A percentile compares a stretch with the other conserved stretches of the same genome.
phyloP scores from a whole-genome alignment of 2,329 filamentous ascomycete genomes.

The Fusarium sp. region DNA sequence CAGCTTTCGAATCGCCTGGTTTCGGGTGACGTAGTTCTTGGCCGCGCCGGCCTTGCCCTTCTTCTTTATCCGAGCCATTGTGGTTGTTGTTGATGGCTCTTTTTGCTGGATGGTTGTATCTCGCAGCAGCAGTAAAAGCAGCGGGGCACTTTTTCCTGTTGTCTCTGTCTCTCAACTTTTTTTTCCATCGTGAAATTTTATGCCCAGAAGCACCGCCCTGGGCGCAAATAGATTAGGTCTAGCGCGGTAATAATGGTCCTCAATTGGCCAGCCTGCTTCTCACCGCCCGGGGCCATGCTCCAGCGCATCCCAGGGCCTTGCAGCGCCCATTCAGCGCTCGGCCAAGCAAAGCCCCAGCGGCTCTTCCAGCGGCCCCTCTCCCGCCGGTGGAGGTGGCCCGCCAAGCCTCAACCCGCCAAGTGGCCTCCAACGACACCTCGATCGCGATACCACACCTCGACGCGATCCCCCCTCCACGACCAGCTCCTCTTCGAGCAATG shows the following conservation, averaged over 20 bases:
- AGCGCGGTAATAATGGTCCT: neutral
- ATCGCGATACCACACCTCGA: conserved; percentile 33
- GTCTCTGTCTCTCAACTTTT: conserved; percentile 48
- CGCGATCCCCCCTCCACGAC: conserved; percentile 25
- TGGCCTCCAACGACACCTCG: conserved; percentile 40
- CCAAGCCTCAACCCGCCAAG: conserved; percentile 46
- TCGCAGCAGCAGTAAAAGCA: conserved; percentile 36
- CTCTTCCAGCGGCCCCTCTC: conserved; percentile 38
- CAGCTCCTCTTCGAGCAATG: conserved; percentile 43
- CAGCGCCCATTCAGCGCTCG: conserved; percentile 30
- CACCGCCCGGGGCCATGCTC: conserved; percentile 17
- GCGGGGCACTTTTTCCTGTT: conserved; percentile 49
- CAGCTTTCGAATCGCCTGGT: conserved; percentile 96
- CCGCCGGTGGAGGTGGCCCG: conserved; percentile 31
- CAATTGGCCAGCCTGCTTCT: conserved; percentile 2
- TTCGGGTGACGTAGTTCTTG: conserved; percentile 98
- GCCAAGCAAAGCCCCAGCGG: conserved; percentile 27
- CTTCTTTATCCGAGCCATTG: conserved; percentile 86
- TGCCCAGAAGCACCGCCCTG: conserved; percentile 48
- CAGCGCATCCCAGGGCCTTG: conserved; percentile 24
- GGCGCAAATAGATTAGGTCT: conserved; percentile 12
- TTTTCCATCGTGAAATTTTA: conserved; percentile 49
- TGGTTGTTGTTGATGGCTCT: conserved; percentile 39
- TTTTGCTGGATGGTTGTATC: conserved; percentile 32
- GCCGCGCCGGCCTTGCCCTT: conserved; percentile 92